Evolutionary conservation across 208 protist species (phyloP).

Genomic region (Trypanosoma vivax): DNA sequence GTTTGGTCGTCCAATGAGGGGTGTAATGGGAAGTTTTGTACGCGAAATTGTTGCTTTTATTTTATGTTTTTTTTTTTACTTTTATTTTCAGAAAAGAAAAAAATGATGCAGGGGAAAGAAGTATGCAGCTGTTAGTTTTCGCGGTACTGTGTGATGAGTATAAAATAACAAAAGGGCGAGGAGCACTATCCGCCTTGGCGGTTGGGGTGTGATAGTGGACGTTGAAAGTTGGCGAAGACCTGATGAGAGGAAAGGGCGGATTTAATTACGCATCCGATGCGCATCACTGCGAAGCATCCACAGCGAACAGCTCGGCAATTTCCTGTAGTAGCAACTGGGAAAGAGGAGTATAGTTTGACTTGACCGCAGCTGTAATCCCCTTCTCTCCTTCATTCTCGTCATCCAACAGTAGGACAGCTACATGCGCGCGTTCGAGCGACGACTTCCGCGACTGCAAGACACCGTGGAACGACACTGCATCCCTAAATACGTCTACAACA

Average conservation of each 20-base stretch:
- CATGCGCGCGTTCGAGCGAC: constrained; percentile 25
- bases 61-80: not conserved
- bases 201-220: too few species aligned
- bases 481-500: constrained; percentile 64
- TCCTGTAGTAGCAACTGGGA: constrained; percentile 54
- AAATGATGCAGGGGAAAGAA: not conserved
- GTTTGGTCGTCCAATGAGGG: too few species aligned
- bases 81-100: not conserved
- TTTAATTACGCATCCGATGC: too few species aligned
- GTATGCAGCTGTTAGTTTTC: not conserved
- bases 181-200: too few species aligned
- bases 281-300: not conserved
- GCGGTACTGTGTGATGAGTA: not conserved
- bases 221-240: too few species aligned
- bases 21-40: too few species aligned
- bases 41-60: too few species aligned
- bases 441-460: constrained; percentile 54
- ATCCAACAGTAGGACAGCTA: constrained; percentile 62
- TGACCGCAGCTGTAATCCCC: constrained; percentile 40
- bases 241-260: too few species aligned
- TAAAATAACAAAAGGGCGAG: not conserved
- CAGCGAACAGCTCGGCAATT: constrained; percentile 26
- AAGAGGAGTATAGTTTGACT: constrained; percentile 34
- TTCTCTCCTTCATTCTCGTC: constrained; percentile 28
- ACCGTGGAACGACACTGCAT: constrained; percentile 54